Percentiles rank a stretch among this genome's conserved stretches.
These are phyloP conservation scores for Hemileia vastatrix DNA, from an alignment of 1,284 basidiomycete genomes.

Conservation along the genomic window DNA sequence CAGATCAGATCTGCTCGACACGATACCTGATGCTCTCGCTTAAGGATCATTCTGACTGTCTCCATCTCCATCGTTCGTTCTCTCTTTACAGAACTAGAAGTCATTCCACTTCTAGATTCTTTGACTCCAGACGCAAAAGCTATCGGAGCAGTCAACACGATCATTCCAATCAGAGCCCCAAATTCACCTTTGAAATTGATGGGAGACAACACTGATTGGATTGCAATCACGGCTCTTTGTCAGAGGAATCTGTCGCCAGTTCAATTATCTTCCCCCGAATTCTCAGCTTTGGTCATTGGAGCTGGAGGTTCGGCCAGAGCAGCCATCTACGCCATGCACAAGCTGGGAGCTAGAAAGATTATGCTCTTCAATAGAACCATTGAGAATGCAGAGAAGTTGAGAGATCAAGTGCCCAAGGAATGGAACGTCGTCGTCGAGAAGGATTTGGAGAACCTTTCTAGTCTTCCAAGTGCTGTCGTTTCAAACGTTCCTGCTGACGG, in stretches of 20 bases:
- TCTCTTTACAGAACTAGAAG: constrained; percentile 56
- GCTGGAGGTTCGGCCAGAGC: constrained; percentile 87
- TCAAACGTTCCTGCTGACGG: constrained; percentile 51
- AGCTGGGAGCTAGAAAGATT: constrained; percentile 59
- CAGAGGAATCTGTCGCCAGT: constrained; percentile 40
- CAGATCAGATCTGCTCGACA: too few species aligned
- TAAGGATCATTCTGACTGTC: neutral
- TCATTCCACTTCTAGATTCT: constrained; percentile 66
- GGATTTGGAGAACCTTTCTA: constrained; percentile 54
- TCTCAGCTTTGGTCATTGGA: constrained; percentile 68
- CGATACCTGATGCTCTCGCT: neutral
- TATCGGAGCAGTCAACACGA: constrained; percentile 88
- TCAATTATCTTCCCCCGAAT: constrained; percentile 37
- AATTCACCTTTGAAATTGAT: constrained; percentile 54
- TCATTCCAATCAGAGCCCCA: constrained; percentile 53
- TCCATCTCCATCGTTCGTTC: neutral
- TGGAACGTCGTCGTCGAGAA: constrained; percentile 55
- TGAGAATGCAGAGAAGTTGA: constrained; percentile 61
- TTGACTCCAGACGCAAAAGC: constrained; percentile 66
- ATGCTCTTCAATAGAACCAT: constrained; percentile 76
- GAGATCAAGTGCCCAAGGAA: constrained; percentile 55
- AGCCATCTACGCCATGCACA: constrained; percentile 74
- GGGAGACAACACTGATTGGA: constrained; percentile 91
- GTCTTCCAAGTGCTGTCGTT: constrained; percentile 75
- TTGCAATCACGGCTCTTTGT: constrained; percentile 56